Evolutionary conservation across 1,284 basidiomycete genomes (phyloP).

Genomic region (Porodaedalea pini): DNA sequence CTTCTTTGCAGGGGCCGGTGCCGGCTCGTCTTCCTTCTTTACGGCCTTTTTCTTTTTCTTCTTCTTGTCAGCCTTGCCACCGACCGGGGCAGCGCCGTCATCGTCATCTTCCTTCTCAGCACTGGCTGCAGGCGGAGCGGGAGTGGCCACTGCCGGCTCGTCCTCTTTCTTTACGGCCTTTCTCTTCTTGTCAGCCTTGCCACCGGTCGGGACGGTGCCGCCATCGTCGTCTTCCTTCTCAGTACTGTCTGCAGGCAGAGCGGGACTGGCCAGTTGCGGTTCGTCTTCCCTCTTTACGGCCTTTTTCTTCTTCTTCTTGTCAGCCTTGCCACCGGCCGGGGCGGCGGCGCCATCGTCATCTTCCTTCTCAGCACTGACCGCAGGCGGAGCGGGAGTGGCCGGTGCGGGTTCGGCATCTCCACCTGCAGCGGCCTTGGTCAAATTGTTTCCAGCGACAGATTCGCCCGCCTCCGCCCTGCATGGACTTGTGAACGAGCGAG

Average conservation of each 20-base stretch:
- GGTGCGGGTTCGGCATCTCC: slow-evolving; percentile 24
- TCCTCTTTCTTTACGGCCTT: slow-evolving; percentile 47
- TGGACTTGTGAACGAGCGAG: slow-evolving; percentile 17
- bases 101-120: slow-evolving; percentile 50
- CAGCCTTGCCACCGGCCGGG: too few relatives aligned
- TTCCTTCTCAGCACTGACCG: slow-evolving; percentile 60
- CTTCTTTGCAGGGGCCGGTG: slow-evolving; percentile 62
- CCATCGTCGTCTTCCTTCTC: slow-evolving; percentile 43
- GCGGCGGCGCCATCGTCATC: slow-evolving; percentile 78
- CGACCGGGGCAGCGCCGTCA: slow-evolving; percentile 48
- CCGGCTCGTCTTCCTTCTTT: slow-evolving; percentile 68
- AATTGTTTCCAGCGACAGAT: slow-evolving; percentile 46
- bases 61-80: slow-evolving; percentile 59
- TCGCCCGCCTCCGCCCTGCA: slow-evolving; percentile 68
- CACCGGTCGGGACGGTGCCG: slow-evolving; percentile 49
- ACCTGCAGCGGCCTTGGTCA: slow-evolving; percentile 25
- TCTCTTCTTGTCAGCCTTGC: slow-evolving; percentile 96
- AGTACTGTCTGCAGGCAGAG: slow-evolving; percentile 29
- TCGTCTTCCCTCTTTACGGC: too few relatives aligned
- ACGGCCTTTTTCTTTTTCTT: slow-evolving; percentile 90
- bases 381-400: slow-evolving; percentile 32
- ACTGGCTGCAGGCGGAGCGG: slow-evolving; percentile 28
- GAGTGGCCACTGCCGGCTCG: slow-evolving; percentile 22
- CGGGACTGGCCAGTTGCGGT: too few relatives aligned
- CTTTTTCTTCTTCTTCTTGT: slow-evolving; percentile 55